Percentiles rank a stretch among this genome's conserved stretches.
Evolutionary conservation across 768 basidiomycete genomes (phyloP).

Genomic region (Thelephora ganbajun): DNA sequence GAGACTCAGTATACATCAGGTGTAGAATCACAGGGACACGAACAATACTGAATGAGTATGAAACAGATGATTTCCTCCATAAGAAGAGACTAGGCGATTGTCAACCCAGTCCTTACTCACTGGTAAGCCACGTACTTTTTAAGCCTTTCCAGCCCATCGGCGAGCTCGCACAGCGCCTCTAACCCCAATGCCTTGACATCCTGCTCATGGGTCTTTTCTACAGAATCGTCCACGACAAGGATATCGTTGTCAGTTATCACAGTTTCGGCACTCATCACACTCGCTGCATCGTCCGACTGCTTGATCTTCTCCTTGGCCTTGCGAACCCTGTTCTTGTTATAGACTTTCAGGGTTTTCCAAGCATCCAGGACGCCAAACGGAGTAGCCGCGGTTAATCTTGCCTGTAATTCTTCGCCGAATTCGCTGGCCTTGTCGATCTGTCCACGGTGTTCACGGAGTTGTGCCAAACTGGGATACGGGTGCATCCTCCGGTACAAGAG

Average conservation of each 20-base stretch:
- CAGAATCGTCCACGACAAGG: conserved; percentile 1
- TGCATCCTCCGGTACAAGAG: conserved; percentile 35
- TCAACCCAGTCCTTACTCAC: not conserved
- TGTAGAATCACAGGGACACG: conserved; percentile 7
- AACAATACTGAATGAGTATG: conserved; percentile 34
- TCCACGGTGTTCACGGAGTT: conserved; percentile 37
- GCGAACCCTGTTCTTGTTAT: conserved; percentile 22
- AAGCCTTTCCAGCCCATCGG: conserved; percentile 49
- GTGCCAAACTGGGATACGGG: conserved; percentile 38
- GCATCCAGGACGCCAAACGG: conserved; percentile 34
- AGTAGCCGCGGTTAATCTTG: conserved; percentile 31
- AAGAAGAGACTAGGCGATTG: conserved; percentile 35
- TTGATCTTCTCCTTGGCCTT: conserved; percentile 11
- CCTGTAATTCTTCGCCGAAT: conserved; percentile 35
- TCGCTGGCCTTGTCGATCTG: conserved; percentile 34
- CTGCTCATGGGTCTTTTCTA: conserved; percentile 16
- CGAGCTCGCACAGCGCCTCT: conserved; percentile 28
- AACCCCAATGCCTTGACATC: conserved; percentile 30
- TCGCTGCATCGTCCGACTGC: not conserved
- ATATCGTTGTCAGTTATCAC: not conserved
- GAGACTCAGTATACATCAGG: conserved; percentile 5
- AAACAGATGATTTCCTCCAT: conserved; percentile 46
- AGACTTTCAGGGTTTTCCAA: conserved; percentile 35
- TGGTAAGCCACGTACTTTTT: conserved; percentile 33
- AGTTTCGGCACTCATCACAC: not conserved